Evolutionary conservation across 441 rosid genomes (phyloP), one percentile per base, ranked within the genome.

Genomic region (Croton laevigatus): DNA sequence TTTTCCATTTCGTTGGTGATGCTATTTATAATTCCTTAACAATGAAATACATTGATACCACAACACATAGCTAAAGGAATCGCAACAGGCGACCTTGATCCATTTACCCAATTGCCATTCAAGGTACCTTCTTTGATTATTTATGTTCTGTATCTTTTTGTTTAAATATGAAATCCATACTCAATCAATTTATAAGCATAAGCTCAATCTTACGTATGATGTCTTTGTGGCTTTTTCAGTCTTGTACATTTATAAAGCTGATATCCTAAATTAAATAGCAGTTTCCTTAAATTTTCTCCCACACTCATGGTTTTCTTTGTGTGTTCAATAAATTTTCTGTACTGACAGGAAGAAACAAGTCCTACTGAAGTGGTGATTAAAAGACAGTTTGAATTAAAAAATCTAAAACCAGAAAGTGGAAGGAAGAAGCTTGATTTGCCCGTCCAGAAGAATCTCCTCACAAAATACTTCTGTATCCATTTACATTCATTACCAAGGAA

Each of bases 381-480:
- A 59, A 79, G 62, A 44, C 73, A 44, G 70, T 59, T 76, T 42
- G 77, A 77, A 23, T 71, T 42, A n/a, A 87, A 82, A 79, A 78
- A 65, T 62, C 79, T 72, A 70, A 87, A 80, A 76, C 86, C 79
- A 60, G 84, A 81, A 76, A 81, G 54, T 73, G 81, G 80, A 75
- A 89, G 80, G 80, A 89, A 82, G 83, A 93, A 82, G 85, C 82
- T 93, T 70, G 97, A 89, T 78, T 84, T 91, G 80, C 98, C 98
- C 1, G 88, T 88, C 76, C 98, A 95, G 87, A 91, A 88, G 88
- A 95, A 95, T 82, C 88, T 93, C 61, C 84, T 93, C 61, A 93
- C 97, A 11, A 89, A 91, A 78, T 93, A 93, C 76, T 95, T 95
- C 77, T 89, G 98, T 95, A 93, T 95, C 99, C 99, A 55, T 69